Conservation (phyloP, 129 eudicot species). For the Tagetes erecta region DNA sequence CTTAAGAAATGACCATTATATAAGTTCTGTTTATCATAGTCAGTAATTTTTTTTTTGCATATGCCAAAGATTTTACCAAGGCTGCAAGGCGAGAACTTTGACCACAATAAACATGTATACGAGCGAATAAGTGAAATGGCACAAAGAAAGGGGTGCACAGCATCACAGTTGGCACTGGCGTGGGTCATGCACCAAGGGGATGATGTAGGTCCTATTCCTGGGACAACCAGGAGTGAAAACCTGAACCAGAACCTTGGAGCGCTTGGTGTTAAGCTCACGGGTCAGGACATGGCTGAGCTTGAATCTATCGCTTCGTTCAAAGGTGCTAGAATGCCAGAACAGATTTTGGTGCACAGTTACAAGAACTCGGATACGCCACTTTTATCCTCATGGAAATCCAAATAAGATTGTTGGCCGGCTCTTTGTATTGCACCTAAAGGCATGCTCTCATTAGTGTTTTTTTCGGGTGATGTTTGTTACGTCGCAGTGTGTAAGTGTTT, state of each 20-base stretch:
- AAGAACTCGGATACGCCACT: conserved; percentile 29
- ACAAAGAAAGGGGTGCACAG: conserved; percentile 43
- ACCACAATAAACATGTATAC: conserved; percentile 42
- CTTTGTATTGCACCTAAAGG: too few relatives aligned
- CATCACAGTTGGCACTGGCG: conserved; percentile 54
- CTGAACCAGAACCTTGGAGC: conserved; percentile 51
- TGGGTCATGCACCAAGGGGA: conserved; percentile 65
- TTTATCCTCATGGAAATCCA: conserved; percentile 25
- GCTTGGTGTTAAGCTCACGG: conserved; percentile 38
- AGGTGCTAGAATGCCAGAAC: conserved; percentile 41
- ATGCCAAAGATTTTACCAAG: conserved; percentile 38
- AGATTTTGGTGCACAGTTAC: conserved; percentile 22
- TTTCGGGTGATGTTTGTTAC: too few relatives aligned
- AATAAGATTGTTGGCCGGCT: background rate
- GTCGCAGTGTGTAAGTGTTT: too few relatives aligned
- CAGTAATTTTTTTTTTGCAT: background rate
- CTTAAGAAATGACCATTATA: too few relatives aligned
- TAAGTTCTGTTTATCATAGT: too few relatives aligned
- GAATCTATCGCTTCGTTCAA: conserved; percentile 46
- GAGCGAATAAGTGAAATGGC: conserved; percentile 39
- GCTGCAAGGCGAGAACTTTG: conserved; percentile 48
- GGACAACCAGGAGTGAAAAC: conserved; percentile 46
- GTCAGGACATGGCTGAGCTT: conserved; percentile 47
- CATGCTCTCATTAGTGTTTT: too few relatives aligned
- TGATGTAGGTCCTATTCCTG: conserved; percentile 50